phyloP scores from a whole-genome alignment of 176 grass and related monocot species.

The Ensete glaucum region DNA sequence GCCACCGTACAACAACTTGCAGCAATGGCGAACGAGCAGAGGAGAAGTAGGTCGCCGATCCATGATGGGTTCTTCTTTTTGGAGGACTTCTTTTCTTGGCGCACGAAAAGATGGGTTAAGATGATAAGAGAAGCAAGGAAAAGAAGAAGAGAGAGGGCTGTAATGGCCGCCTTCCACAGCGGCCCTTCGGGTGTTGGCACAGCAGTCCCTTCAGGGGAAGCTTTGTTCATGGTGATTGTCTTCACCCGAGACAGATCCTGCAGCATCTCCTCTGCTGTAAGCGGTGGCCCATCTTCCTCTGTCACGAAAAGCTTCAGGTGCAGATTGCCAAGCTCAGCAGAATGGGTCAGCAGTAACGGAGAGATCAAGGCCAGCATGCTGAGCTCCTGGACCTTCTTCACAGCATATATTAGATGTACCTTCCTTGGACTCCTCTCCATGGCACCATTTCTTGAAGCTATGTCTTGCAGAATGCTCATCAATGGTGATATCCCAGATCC shows the following conservation, averaged over 20 bases:
- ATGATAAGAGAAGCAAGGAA: constrained; percentile 29
- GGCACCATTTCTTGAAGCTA: constrained; percentile 21
- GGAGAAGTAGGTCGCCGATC: constrained; percentile 27
- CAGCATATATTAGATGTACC: constrained; percentile 26
- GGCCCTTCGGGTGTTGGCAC: constrained; percentile 17
- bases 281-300: constrained; percentile 23
- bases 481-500: constrained; percentile 46
- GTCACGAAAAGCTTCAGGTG: constrained; percentile 35
- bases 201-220: not conserved
- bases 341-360: constrained; percentile 15
- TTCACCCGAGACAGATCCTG: constrained; percentile 17
- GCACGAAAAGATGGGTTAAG: constrained; percentile 32
- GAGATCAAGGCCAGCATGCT: constrained; percentile 31
- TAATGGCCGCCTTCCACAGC: constrained; percentile 29
- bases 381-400: constrained; percentile 28
- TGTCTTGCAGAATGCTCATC: constrained; percentile 38
- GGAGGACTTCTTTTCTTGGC: constrained; percentile 29
- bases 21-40: constrained; percentile 28
- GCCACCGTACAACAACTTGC: constrained; percentile 25
- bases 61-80: constrained; percentile 33
- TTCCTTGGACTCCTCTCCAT: constrained; percentile 11
- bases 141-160: constrained; percentile 9
- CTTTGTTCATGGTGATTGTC: constrained; percentile 5
- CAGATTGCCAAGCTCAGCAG: constrained; percentile 20
- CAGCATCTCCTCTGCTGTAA: constrained; percentile 14